A percentile compares a stretch with the other conserved stretches of the same genome.
Conservation (phyloP, 441 rosid species). For the Hura crepitans region DNA sequence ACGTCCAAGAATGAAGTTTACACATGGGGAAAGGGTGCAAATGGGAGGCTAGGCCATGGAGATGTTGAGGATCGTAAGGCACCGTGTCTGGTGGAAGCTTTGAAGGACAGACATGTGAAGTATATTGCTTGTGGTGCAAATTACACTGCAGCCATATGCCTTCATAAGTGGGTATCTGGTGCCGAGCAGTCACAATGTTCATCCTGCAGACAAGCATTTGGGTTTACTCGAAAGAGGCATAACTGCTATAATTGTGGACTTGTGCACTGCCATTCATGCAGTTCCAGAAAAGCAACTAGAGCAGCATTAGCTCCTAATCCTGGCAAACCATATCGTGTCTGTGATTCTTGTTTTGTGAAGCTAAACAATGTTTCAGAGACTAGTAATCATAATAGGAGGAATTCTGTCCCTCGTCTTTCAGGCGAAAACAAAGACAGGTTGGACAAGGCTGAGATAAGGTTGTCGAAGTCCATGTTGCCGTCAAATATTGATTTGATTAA, state of each 20-base stretch:
- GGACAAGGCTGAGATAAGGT: slow-evolving; percentile 80
- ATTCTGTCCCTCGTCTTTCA: slow-evolving; percentile 72
- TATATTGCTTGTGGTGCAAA: slow-evolving; percentile 91
- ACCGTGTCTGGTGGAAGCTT: slow-evolving; percentile 74
- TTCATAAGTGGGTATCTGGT: slow-evolving; percentile 94
- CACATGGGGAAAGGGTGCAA: slow-evolving; percentile 98
- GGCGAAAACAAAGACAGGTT: slow-evolving; percentile 90
- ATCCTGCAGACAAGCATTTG: slow-evolving; percentile 83
- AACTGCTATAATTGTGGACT: slow-evolving; percentile 97
- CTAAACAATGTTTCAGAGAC: slow-evolving; percentile 72
- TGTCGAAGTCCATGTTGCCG: slow-evolving; percentile 60
- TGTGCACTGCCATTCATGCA: slow-evolving; percentile 94
- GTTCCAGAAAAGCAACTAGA: slow-evolving; percentile 77
- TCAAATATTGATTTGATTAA: slow-evolving; percentile 89
- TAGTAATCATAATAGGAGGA: slow-evolving; percentile 52
- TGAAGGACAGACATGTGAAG: slow-evolving; percentile 87
- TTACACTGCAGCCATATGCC: slow-evolving; percentile 80
- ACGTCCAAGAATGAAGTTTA: slow-evolving; percentile 85
- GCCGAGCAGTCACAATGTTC: slow-evolving; percentile 95
- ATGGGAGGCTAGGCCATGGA: slow-evolving; percentile 95
- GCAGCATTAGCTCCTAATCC: slow-evolving; percentile 94
- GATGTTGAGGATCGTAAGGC: slow-evolving; percentile 83
- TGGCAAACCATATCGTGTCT: slow-evolving; percentile 78
- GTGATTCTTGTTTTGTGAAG: slow-evolving; percentile 84
- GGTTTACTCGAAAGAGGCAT: slow-evolving; percentile 89